Evolutionary conservation across 169 alveolate genomes (phyloP).

Genomic region (Condylostoma magnum): DNA sequence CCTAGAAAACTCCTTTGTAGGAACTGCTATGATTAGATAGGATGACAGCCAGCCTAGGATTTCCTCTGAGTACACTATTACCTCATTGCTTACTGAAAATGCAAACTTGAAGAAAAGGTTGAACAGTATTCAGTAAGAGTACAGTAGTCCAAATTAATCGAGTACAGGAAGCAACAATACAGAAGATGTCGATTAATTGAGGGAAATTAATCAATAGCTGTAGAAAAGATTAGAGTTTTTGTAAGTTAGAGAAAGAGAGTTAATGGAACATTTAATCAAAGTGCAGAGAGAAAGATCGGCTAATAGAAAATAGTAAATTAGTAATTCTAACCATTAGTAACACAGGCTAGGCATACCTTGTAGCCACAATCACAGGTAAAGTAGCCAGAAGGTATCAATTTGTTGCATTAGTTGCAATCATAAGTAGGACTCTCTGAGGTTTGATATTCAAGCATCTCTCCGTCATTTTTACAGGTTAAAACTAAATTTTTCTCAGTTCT

Average conservation of each 20-base stretch:
- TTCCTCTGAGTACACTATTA: conserved; percentile 17
- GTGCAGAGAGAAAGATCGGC: conserved; percentile 29
- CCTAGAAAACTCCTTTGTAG: conserved; percentile 60
- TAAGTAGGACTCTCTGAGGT: too few species aligned
- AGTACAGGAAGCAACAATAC: conserved; percentile 36
- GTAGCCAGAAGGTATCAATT: too few species aligned
- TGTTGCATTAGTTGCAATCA: too few species aligned
- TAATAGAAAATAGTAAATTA: neutral
- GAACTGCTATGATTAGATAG: neutral
- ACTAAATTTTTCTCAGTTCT: too few species aligned
- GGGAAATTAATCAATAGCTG: conserved; percentile 38
- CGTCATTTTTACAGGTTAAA: too few species aligned
- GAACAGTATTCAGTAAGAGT: conserved; percentile 66
- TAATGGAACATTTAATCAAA: conserved; percentile 64
- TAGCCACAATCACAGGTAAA: too few species aligned
- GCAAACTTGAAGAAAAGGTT: conserved; percentile 76
- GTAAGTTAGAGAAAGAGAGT: conserved; percentile 78
- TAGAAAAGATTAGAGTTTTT: conserved; percentile 66
- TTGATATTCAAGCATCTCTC: too few species aligned
- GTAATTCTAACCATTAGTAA: too few species aligned
- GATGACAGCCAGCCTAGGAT: conserved; percentile 4
- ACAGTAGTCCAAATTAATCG: conserved; percentile 55
- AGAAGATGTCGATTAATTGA: conserved; percentile 53
- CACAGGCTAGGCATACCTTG: too few species aligned
- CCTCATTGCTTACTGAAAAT: conserved; percentile 68